phyloP scores from a whole-genome alignment of 2,329 filamentous ascomycete genomes.

The Dothiorella sarmentorum region DNA sequence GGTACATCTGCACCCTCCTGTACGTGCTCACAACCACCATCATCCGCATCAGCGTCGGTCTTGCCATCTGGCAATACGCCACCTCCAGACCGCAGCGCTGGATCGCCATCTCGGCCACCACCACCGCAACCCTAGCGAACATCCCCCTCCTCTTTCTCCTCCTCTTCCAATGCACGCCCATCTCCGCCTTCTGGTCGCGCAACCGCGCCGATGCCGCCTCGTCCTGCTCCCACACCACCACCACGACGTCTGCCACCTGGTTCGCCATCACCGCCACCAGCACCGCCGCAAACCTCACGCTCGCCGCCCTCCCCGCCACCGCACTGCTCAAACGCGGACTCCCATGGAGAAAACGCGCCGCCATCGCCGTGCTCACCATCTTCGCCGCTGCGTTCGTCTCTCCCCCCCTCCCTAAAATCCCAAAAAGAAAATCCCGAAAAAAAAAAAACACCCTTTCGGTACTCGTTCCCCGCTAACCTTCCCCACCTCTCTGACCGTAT shows the following conservation, averaged over 20 bases:
- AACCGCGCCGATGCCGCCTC: not conserved
- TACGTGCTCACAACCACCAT: not conserved
- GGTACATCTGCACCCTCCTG: slow-evolving; percentile 1
- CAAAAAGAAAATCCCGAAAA: no score
- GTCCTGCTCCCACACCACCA: not conserved
- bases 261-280: not conserved
- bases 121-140: not conserved
- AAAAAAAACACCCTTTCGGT: no score
- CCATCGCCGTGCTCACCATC: not conserved
- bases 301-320: not conserved
- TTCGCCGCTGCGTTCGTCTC: no score
- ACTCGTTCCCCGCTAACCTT: no score
- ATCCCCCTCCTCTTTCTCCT: slow-evolving; percentile 7
- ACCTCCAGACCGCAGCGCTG: no score
- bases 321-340: not conserved
- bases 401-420: no score
- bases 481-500: rapidly evolving
- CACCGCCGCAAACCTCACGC: not conserved
- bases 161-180: slow-evolving; percentile 7
- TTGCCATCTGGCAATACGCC: not conserved
- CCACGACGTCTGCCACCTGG: not conserved
- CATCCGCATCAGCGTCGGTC: not conserved
- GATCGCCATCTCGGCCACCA: not conserved
- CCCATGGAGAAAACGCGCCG: not conserved
- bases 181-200: slow-evolving; percentile 8